A percentile compares a stretch with the other conserved stretches of the same genome.
These are phyloP conservation scores for Globisporangium irregulare DNA, from an alignment of 352 stramenopile genomes.

Conservation along the genomic window DNA sequence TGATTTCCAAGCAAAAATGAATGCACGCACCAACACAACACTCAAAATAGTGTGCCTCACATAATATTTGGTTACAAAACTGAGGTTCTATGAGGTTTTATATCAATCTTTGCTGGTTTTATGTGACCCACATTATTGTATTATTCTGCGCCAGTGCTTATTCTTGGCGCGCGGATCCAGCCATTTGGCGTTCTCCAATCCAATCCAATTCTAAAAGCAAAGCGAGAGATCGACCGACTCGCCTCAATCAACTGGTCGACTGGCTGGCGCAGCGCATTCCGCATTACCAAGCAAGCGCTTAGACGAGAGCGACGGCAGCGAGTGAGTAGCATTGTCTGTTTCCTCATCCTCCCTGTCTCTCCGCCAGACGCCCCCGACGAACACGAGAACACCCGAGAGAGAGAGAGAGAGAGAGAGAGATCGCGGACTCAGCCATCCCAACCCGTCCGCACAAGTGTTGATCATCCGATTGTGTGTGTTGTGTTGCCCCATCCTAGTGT, in stretches of 20 bases:
- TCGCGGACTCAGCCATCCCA: background rate
- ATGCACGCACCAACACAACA: background rate
- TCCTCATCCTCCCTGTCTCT: background rate
- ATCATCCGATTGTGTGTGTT: constrained; percentile 17
- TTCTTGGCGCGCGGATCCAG: constrained; percentile 1
- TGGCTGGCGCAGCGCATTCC: background rate
- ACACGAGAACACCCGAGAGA: background rate
- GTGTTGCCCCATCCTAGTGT: constrained; percentile 17
- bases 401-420: background rate
- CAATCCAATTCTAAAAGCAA: constrained; percentile 1
- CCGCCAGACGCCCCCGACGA: background rate
- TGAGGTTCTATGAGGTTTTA: background rate
- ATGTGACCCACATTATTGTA: background rate
- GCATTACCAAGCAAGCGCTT: background rate
- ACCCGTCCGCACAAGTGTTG: constrained; percentile 6
- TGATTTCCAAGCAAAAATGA: background rate
- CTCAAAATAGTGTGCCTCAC: background rate
- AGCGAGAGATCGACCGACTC: background rate
- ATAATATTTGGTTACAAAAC: background rate
- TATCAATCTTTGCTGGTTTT: background rate
- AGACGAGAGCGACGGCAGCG: background rate
- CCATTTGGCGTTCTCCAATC: background rate
- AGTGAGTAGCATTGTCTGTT: constrained; percentile 6
- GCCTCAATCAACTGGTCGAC: background rate
- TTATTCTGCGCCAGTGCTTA: background rate